Base-by-base conservation (phyloP, 2,329 filamentous ascomycete species). In the Colletotrichum tofieldiae region DNA sequence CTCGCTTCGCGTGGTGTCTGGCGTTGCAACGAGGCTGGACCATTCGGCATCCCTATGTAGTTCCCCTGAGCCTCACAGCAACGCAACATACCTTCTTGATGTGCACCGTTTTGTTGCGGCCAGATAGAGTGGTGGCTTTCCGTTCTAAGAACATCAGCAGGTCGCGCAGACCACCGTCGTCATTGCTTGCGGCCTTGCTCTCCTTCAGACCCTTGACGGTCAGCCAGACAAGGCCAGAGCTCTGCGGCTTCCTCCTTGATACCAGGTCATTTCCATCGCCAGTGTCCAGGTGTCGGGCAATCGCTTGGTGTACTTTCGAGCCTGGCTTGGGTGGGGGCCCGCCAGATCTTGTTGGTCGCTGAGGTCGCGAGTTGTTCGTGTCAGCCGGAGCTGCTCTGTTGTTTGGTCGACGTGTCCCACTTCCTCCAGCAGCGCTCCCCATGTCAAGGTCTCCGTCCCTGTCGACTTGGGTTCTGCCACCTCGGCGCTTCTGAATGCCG, bases 81-180 rank as follows among this genome's bases (percentile, higher is more conserved):
- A 77, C 76, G 75, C 82, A 81, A 93, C 92, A 90, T 93, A 95
- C 93, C 91, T 94, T 94, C 84, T 90, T 91, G 75, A 95, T 91
- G 79, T 87, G 90, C 77, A 93, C 85, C 76, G 85, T 84, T 77
- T 88, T 86, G 78, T 84, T 78, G 79, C 63, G 69, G 23, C 55
- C 51, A 37, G 72, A 64, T 12, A 90, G 85, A 75, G 86, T 83
- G 67, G 87, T 86, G 58, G 92, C 88, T 81, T 94, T 94, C 77
- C 91, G 90, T 82, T 94, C 92, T 74, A 95, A 82, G 79, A 94
- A 94, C 62, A 85, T 84, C 65, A 94, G 81, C 39, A 94, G 85
- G 71, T 90, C 88, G 72, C 87, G 86, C 35, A 93, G 79, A 26
- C 93, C 93, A 60, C 92, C 91, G 67, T 93, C 93, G 39, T 87